Conservation (phyloP, 352 stramenopile species). For the Peronospora belbahrii region DNA sequence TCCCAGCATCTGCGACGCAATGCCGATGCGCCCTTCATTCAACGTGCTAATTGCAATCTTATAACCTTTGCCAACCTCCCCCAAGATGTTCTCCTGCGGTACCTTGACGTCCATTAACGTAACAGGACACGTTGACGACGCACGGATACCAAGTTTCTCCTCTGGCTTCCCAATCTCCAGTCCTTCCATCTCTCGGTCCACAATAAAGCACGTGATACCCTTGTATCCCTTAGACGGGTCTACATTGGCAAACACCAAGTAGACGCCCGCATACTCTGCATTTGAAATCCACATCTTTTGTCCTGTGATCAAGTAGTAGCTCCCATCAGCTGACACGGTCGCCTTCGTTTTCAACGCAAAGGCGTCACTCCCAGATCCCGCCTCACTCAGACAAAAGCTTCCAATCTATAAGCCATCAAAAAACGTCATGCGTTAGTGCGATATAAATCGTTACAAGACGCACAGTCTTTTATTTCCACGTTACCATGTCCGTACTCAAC, state of each 20-base stretch:
- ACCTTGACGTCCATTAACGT: slow-evolving; percentile 93
- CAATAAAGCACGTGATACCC: slow-evolving; percentile 97
- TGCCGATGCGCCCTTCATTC: slow-evolving; percentile 94
- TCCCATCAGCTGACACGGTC: slow-evolving; percentile 77
- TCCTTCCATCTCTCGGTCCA: slow-evolving; percentile 89
- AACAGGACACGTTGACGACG: slow-evolving; percentile 94
- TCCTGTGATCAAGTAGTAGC: slow-evolving; percentile 92
- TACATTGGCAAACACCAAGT: slow-evolving; percentile 94
- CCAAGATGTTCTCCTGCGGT: slow-evolving; percentile 88
- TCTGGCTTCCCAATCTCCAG: slow-evolving; percentile 92
- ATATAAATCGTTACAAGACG: neutral
- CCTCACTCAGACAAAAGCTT: slow-evolving; percentile 94
- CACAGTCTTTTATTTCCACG: neutral
- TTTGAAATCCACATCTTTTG: slow-evolving; percentile 98
- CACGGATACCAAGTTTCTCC: slow-evolving; percentile 94
- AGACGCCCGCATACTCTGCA: slow-evolving; percentile 90
- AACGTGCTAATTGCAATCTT: slow-evolving; percentile 98
- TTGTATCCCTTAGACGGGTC: slow-evolving; percentile 92
- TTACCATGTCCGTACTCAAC: slow-evolving; percentile 72
- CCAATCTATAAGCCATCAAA: slow-evolving; percentile 63
- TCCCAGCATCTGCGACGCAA: slow-evolving; percentile 95
- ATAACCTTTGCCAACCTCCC: slow-evolving; percentile 90
- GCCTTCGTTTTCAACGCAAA: slow-evolving; percentile 93
- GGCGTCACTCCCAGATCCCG: slow-evolving; percentile 91
- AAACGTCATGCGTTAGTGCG: neutral